phyloP scores from a whole-genome alignment of 371 early-diverging fungal species.

The Mucor indicus region DNA sequence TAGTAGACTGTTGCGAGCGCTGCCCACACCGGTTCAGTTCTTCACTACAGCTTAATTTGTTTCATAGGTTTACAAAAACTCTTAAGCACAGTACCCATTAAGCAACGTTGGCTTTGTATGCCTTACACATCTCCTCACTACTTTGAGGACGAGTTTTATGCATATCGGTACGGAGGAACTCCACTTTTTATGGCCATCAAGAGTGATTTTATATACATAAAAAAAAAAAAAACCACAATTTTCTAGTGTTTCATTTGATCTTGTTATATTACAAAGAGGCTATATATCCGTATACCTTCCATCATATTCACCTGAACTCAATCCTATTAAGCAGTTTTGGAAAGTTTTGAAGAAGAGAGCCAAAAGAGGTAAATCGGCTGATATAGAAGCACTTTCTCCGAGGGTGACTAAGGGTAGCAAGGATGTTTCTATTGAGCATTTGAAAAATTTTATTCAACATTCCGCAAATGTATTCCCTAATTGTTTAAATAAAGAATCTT shows the following conservation, averaged over 20 bases:
- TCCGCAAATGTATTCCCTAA: neutral
- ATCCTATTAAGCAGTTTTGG: neutral
- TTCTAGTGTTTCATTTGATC: neutral
- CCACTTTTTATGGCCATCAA: neutral
- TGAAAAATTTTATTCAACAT: neutral
- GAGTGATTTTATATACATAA: neutral
- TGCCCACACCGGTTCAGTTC: neutral
- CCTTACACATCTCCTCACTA: neutral
- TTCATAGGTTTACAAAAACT: neutral
- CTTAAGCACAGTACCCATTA: neutral
- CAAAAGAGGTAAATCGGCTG: too few relatives aligned
- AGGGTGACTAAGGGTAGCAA: neutral
- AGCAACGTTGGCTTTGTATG: neutral
- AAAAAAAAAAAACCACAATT: neutral
- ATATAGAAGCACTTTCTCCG: too few relatives aligned
- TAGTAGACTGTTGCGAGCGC: neutral
- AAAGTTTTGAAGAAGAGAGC: neutral
- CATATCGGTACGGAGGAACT: neutral
- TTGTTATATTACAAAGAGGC: neutral
- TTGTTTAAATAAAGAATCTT: neutral
- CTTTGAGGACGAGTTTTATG: neutral
- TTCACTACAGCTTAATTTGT: neutral
- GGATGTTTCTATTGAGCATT: neutral
- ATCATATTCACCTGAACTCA: neutral
- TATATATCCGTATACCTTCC: neutral